Base-by-base conservation (phyloP, 495 filamentous ascomycete species). In the Trichocladium antarcticum region DNA sequence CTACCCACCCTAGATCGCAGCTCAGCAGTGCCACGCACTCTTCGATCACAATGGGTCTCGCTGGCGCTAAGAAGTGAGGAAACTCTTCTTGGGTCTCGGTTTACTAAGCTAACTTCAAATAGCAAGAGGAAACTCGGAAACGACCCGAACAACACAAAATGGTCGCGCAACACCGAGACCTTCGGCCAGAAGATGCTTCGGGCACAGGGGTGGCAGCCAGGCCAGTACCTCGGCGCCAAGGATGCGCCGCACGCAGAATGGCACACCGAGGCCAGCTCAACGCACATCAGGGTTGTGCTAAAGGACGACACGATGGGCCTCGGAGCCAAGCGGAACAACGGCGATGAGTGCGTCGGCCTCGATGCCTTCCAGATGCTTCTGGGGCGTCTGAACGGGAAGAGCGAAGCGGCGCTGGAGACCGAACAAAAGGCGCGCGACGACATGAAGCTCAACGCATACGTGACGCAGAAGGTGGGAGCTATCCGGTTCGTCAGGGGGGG, bases 131-230 rank as follows among this genome's bases (percentile, higher is more conserved):
- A 90, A 64, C 75, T 96, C 42, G 83, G 85, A 40, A 68, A 81
- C 58, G 90, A 98, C 68, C 90, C 90, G 12, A 94, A 95, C 63
- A 96, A 96, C 62, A 94, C 85, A 24, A 77, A 77, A 68, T 98
- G 90, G 90, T 78, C 83, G 39, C 81, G 80, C 51, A 83, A 87
- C 56, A 88, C 85, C 51, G 72, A 75, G 38, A 78, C 79, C 41
- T 96, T 87, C 59, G 90, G 90, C 56, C 89, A 95, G 62, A 81
- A 75, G 55, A 85, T 96, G 46, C 79, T 98, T 52, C 78, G 82
- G 45, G 71, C 81, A 1, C 88, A 95, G 58, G 90, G 90, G 39
- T 98, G 90, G 90, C 78, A 78, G 37, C 90, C 90, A 0, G 90
- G 90, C 20, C 71, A 78, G 50, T 82, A 76, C 42, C 75, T 98